Conservation (phyloP, 768 basidiomycete species). For the Tulasnella sp. region DNA sequence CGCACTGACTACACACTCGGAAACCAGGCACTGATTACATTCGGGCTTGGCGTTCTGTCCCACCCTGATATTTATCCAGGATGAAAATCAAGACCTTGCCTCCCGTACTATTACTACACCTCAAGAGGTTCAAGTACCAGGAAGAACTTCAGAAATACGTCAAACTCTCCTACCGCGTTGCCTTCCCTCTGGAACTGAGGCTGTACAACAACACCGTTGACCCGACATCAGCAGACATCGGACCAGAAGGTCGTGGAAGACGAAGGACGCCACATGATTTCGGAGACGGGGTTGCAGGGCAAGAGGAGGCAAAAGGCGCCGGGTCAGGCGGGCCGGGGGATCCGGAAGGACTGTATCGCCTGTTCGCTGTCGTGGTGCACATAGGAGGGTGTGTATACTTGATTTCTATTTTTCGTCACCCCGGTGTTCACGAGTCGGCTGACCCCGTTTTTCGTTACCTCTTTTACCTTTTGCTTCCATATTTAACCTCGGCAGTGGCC, state of each 20-base stretch:
- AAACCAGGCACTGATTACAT: not conserved
- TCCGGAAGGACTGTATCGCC: constrained; percentile 85
- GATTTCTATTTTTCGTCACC: constrained; percentile 22
- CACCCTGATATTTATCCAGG: constrained; percentile 37
- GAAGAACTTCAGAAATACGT: constrained; percentile 84
- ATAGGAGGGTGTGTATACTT: constrained; percentile 78
- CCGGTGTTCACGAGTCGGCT: constrained; percentile 19
- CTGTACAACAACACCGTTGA: constrained; percentile 91
- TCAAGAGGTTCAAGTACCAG: constrained; percentile 99
- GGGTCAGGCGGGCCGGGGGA: constrained; percentile 40
- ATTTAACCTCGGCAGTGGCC: constrained; percentile 54
- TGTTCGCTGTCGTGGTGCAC: constrained; percentile 98
- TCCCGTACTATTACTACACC: constrained; percentile 87
- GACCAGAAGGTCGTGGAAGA: constrained; percentile 4
- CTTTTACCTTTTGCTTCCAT: too few relatives aligned
- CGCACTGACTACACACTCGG: not conserved
- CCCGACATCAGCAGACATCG: constrained; percentile 2
- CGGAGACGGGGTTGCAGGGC: not conserved
- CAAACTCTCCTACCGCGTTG: constrained; percentile 94
- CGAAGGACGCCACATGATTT: constrained; percentile 6
- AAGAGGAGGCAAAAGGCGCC: constrained; percentile 5
- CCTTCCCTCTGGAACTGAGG: constrained; percentile 89
- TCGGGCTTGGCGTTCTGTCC: not conserved
- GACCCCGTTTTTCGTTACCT: constrained; percentile 20
- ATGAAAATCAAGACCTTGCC: constrained; percentile 99